These are phyloP conservation scores for Rhizopogon salebrosus DNA, from an alignment of 768 basidiomycete species.

Conservation along the genomic window DNA sequence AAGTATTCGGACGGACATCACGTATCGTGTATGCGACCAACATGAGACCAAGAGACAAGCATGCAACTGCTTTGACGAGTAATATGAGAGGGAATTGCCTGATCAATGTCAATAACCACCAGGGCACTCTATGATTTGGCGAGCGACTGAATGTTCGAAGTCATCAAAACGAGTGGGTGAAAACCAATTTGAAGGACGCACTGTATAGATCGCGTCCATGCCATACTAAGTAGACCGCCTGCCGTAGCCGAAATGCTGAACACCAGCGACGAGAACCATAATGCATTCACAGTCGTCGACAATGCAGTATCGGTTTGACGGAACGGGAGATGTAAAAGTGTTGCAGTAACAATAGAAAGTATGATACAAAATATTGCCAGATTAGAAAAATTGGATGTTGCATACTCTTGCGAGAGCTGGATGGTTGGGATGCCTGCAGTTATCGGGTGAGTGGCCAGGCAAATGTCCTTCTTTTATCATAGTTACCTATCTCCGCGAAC, in stretches of 20 bases:
- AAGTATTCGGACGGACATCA: slow-evolving; percentile 40
- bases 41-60: slow-evolving; percentile 74
- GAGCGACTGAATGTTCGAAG: slow-evolving; percentile 37
- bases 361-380: slow-evolving; percentile 40
- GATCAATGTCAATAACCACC: slow-evolving; percentile 77
- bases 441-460: background rate
- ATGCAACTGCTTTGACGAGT: slow-evolving; percentile 76
- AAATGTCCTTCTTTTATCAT: background rate
- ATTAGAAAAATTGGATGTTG: slow-evolving; percentile 34
- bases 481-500: slow-evolving; percentile 41
- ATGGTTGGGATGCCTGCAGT: slow-evolving; percentile 36
- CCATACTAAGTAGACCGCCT: slow-evolving; percentile 36
- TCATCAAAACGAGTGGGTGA: slow-evolving; percentile 12
- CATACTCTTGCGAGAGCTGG: slow-evolving; percentile 37
- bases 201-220: slow-evolving; percentile 44
- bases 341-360: slow-evolving; percentile 39
- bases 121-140: slow-evolving; percentile 49
- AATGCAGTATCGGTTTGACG: slow-evolving; percentile 17
- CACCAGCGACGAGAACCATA: slow-evolving; percentile 42
- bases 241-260: slow-evolving; percentile 40
- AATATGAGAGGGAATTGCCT: slow-evolving; percentile 80
- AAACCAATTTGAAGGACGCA: slow-evolving; percentile 18
- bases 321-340: slow-evolving; percentile 35
- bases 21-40: slow-evolving; percentile 70
- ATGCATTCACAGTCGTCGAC: slow-evolving; percentile 31